These are phyloP conservation scores for Penicillium paradoxum DNA, from an alignment of 495 filamentous ascomycete genomes.

Conservation along the genomic window DNA sequence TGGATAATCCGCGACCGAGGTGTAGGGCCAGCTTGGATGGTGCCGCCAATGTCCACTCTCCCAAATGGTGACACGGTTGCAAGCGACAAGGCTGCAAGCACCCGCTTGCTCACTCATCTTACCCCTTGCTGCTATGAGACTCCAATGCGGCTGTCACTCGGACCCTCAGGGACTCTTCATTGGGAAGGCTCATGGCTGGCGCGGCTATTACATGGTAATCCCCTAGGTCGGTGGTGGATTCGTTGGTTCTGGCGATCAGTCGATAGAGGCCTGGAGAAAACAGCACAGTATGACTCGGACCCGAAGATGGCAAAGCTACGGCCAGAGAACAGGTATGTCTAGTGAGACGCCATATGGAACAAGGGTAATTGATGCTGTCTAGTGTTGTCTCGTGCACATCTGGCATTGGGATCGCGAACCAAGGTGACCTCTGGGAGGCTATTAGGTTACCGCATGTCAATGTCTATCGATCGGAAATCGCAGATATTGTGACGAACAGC, in stretches of 20 bases:
- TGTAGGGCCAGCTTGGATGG: slow-evolving; percentile 23
- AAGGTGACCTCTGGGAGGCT: slow-evolving; percentile 29
- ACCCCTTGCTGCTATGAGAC: slow-evolving; percentile 46
- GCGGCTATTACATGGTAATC: slow-evolving; percentile 32
- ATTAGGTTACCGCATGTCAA: slow-evolving; percentile 25
- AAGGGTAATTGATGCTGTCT: neutral
- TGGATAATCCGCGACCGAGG: slow-evolving; percentile 71
- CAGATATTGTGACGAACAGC: neutral
- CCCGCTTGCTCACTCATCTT: slow-evolving; percentile 48
- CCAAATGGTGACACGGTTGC: slow-evolving; percentile 51
- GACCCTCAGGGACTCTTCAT: slow-evolving; percentile 20
- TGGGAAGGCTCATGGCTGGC: slow-evolving; percentile 53
- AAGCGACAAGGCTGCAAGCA: slow-evolving; percentile 55
- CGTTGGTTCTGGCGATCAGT: slow-evolving; percentile 23
- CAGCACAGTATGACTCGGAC: slow-evolving; percentile 19
- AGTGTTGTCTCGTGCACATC: slow-evolving; percentile 26
- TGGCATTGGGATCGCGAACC: slow-evolving; percentile 29
- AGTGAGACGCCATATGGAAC: neutral
- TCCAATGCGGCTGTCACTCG: slow-evolving; percentile 26
- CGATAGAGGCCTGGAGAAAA: slow-evolving; percentile 10
- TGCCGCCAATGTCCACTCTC: slow-evolving; percentile 18
- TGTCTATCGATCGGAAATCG: slow-evolving; percentile 22
- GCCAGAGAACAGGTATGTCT: slow-evolving; percentile 19
- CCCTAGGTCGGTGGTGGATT: slow-evolving; percentile 20
- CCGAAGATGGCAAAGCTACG: slow-evolving; percentile 25